Evolutionary conservation across 441 rosid genomes (phyloP).

Genomic region (Euphorbia celastroides): DNA sequence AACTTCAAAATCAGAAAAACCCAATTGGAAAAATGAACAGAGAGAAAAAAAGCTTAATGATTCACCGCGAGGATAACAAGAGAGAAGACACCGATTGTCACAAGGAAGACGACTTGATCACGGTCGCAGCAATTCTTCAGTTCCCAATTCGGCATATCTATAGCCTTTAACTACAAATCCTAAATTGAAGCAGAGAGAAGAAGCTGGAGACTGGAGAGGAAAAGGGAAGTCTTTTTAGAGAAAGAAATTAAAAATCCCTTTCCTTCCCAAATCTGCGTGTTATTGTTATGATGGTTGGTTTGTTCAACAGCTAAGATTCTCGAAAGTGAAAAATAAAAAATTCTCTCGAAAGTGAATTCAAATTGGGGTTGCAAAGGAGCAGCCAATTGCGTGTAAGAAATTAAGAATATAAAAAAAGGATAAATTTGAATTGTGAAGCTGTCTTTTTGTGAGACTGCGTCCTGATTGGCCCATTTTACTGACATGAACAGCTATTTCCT

Average conservation of each 20-base stretch:
- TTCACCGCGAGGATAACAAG: constrained; percentile 71
- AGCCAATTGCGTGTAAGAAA: constrained; percentile 4
- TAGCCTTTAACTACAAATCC: neutral
- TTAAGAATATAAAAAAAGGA: neutral
- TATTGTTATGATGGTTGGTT: neutral
- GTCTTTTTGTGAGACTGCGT: neutral
- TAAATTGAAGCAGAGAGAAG: constrained; percentile 9
- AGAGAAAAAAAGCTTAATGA: neutral
- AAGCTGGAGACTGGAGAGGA: constrained; percentile 9
- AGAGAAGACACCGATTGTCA: constrained; percentile 67
- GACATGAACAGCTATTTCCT: neutral
- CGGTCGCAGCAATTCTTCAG: constrained; percentile 63
- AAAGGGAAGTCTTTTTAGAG: neutral
- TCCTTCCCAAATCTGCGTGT: neutral
- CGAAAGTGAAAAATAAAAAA: too few relatives aligned
- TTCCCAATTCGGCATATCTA: constrained; percentile 60
- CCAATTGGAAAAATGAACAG: neutral
- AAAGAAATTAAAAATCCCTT: neutral
- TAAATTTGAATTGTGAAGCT: neutral
- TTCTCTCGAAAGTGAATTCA: neutral
- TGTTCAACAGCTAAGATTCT: constrained; percentile 8
- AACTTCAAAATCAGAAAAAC: constrained; percentile 5
- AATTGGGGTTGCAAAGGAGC: neutral
- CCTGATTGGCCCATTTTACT: neutral
- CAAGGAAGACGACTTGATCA: constrained; percentile 51